Conservation (phyloP, 2,329 filamentous ascomycete genomes). For the Pseudogymnoascus pannorum region DNA sequence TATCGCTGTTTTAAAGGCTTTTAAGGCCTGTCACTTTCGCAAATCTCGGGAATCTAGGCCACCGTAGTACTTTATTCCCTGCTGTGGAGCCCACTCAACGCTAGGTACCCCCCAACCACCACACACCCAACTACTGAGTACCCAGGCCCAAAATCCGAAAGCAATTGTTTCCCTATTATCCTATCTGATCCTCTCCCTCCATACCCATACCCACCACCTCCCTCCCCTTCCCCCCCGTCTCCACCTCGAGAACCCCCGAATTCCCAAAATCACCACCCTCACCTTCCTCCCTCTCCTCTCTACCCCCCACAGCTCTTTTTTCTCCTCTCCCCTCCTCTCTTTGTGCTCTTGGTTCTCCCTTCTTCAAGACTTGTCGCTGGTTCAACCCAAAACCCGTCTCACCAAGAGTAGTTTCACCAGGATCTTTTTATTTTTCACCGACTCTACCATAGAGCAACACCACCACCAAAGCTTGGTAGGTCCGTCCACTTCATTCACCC, state of each 20-base stretch:
- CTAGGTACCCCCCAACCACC: conserved; percentile 1
- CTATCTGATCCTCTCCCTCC: background rate
- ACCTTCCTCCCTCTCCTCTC: background rate
- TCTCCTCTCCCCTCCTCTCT: background rate
- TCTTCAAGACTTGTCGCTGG: background rate
- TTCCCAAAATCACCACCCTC: background rate
- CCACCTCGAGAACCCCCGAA: background rate
- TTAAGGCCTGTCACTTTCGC: background rate
- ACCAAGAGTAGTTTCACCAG: background rate
- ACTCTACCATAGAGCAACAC: background rate
- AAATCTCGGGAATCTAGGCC: background rate
- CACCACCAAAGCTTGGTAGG: background rate
- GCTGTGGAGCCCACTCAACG: background rate
- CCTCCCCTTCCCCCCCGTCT: background rate
- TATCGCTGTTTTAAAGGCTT: background rate
- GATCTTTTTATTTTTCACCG: background rate
- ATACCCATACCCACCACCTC: too few relatives aligned
- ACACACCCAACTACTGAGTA: too few relatives aligned
- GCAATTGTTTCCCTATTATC: background rate
- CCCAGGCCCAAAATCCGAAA: background rate
- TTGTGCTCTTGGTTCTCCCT: background rate
- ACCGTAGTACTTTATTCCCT: background rate
- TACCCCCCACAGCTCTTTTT: background rate
- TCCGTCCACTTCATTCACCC: background rate
- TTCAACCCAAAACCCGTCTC: background rate